These are phyloP conservation scores for Canna indica DNA, from an alignment of 176 grass and related monocot species.

Conservation along the genomic window DNA sequence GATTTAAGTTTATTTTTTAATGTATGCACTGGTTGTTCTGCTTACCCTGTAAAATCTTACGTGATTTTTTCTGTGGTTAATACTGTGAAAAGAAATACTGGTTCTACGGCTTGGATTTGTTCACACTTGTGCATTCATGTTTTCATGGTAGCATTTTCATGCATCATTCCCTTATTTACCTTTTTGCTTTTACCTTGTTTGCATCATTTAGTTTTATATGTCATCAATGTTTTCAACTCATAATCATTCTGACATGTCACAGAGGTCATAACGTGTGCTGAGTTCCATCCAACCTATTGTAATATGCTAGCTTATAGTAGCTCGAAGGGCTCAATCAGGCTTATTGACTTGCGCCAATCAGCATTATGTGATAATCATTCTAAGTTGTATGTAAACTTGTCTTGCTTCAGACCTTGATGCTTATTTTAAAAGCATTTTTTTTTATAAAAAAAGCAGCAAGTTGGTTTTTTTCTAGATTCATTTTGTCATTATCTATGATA, in stretches of 20 bases:
- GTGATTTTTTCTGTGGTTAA: no score
- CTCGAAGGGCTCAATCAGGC: slow-evolving; percentile 96
- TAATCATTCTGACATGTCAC: not conserved
- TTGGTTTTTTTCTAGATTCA: not conserved
- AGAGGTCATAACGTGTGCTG: slow-evolving; percentile 99
- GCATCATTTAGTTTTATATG: not conserved
- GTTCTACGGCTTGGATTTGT: not conserved
- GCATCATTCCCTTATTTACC: not conserved
- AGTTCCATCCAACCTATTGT: slow-evolving; percentile 92
- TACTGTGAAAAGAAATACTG: no score
- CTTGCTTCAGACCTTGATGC: not conserved
- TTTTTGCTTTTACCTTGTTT: not conserved
- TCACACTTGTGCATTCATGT: not conserved
- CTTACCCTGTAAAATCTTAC: no score
- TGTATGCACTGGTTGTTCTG: no score
- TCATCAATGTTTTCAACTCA: not conserved
- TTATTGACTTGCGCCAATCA: slow-evolving; percentile 93
- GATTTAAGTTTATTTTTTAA: no score
- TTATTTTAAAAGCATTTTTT: not conserved
- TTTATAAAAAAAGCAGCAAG: not conserved
- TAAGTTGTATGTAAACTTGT: slow-evolving; percentile 61
- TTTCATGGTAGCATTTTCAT: not conserved
- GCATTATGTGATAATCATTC: slow-evolving; percentile 94
- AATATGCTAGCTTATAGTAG: slow-evolving; percentile 95
- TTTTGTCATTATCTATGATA: slow-evolving; percentile 24